Percentiles rank a stretch among this genome's conserved stretches.
These are phyloP conservation scores for Penicillium steckii DNA, from an alignment of 495 filamentous ascomycete genomes.

Conservation along the genomic window DNA sequence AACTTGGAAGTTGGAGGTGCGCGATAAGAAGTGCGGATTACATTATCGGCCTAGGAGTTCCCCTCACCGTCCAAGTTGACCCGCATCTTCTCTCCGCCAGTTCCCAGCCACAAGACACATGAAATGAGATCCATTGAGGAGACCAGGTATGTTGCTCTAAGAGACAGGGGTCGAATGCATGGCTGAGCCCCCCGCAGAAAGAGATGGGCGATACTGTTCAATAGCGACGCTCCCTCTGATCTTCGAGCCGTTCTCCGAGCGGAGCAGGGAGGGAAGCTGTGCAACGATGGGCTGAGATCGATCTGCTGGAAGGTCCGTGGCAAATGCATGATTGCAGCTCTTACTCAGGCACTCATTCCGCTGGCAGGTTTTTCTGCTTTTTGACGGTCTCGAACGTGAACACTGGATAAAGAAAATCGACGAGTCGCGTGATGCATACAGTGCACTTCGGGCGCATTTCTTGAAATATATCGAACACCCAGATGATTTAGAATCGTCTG, in stretches of 20 bases:
- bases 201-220: conserved; percentile 67
- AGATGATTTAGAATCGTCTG: conserved; percentile 67
- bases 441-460: conserved; percentile 67
- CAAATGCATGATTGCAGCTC: not conserved
- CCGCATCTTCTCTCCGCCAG: conserved; percentile 10
- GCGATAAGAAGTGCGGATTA: conserved; percentile 16
- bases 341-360: conserved; percentile 12
- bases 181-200: conserved; percentile 33
- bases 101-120: conserved; percentile 19
- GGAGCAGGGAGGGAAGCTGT: conserved; percentile 55
- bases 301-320: conserved; percentile 85
- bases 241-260: conserved; percentile 65
- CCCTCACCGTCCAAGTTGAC: too few relatives aligned
- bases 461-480: conserved; percentile 78
- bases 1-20: conserved; percentile 7
- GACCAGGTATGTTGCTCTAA: conserved; percentile 46
- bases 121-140: conserved; percentile 66
- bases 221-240: conserved; percentile 58
- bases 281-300: conserved; percentile 73
- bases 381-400: conserved; percentile 61
- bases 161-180: not conserved
- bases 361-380: conserved; percentile 74
- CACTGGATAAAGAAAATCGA: conserved; percentile 67
- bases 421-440: conserved; percentile 72
- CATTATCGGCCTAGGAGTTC: conserved; percentile 21